Evolutionary conservation across 768 basidiomycete genomes (phyloP).

Genomic region (Boletellus emodensis): DNA sequence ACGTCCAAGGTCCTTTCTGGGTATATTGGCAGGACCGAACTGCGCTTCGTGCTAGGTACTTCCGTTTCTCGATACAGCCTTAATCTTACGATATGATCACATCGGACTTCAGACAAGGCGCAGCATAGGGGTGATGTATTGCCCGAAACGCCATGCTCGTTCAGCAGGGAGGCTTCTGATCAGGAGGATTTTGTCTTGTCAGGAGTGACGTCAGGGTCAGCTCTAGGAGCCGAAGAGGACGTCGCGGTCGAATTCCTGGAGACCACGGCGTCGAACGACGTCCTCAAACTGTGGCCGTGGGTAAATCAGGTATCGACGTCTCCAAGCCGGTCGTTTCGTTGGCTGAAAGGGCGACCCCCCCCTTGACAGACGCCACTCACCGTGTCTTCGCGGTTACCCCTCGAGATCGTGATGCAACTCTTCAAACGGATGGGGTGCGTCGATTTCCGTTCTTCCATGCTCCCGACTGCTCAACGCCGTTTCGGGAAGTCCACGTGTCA

Average conservation of each 20-base stretch:
- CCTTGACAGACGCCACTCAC: constrained; percentile 87
- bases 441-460: neutral
- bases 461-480: neutral
- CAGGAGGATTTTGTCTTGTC: constrained; percentile 47
- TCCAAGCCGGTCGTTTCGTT: neutral
- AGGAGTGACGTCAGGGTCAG: constrained; percentile 41
- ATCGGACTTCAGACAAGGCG: constrained; percentile 57
- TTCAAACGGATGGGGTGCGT: constrained; percentile 97
- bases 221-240: constrained; percentile 64
- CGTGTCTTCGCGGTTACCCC: constrained; percentile 84
- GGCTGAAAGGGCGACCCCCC: neutral
- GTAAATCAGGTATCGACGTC: constrained; percentile 74
- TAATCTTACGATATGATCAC: neutral
- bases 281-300: constrained; percentile 79
- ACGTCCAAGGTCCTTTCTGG: constrained; percentile 64
- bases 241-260: constrained; percentile 62
- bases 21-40: constrained; percentile 83
- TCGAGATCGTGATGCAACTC: constrained; percentile 96
- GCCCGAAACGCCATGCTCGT: constrained; percentile 67
- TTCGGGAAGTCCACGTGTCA: constrained; percentile 81
- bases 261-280: constrained; percentile 51
- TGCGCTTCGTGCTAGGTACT: constrained; percentile 82
- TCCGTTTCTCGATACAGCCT: neutral
- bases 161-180: constrained; percentile 50
- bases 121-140: constrained; percentile 57